phyloP scores from a whole-genome alignment of 2,329 filamentous ascomycete species.

The Zymoseptoria ardabiliae region DNA sequence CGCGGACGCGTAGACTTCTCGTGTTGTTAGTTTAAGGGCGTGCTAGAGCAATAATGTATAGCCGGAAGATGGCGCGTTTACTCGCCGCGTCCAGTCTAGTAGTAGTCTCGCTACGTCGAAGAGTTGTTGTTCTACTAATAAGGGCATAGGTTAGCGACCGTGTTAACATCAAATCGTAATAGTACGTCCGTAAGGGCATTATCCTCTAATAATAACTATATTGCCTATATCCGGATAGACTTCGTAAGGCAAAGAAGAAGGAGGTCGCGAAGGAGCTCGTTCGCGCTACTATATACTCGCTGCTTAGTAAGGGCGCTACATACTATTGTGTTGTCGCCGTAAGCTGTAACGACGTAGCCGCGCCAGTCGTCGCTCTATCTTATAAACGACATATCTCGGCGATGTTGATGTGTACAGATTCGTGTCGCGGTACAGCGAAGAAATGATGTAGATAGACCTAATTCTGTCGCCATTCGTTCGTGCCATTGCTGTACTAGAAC shows the following conservation, averaged over 20 bases:
- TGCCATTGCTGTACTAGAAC: not conserved
- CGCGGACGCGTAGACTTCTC: not conserved
- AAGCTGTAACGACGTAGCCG: not conserved
- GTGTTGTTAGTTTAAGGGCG: not conserved
- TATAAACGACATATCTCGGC: not conserved
- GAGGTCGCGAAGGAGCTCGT: not conserved
- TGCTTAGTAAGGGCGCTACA: not conserved
- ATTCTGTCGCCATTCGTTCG: not conserved
- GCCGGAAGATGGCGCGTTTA: not conserved
- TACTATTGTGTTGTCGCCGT: not conserved
- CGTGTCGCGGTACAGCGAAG: not conserved
- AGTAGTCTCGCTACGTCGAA: not conserved
- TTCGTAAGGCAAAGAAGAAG: not conserved
- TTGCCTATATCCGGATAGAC: not conserved
- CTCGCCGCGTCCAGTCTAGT: not conserved
- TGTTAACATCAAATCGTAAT: not conserved
- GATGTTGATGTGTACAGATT: not conserved
- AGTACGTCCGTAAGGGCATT: not conserved
- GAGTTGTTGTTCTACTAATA: not conserved
- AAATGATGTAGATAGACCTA: not conserved
- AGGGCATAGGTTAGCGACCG: not conserved
- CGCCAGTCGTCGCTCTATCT: not conserved
- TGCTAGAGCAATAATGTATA: not conserved
- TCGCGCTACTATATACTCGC: not conserved
- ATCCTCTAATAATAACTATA: not conserved